Evolutionary conservation across 164 flowering plant species (phyloP), one percentile per base, ranked within the genome.

Genomic region (Magnolia kwangsiensis): DNA sequence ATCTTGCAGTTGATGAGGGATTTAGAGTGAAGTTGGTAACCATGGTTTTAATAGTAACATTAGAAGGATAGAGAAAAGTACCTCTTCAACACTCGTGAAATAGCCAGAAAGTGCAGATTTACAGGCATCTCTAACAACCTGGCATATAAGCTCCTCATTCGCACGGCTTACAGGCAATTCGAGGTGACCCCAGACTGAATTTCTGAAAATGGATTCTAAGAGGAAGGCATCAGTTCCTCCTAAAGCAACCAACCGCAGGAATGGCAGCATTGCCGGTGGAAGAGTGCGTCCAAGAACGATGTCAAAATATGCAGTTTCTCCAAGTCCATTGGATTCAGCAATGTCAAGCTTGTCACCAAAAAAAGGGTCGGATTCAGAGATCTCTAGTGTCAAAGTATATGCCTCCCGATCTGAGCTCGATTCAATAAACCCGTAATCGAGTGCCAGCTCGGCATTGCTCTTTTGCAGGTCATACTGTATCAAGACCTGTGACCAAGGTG

Each of bases 201-300:
- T 91, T 81, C 98, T 90, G 82, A 96, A 96, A 65, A 96, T 84
- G 67, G 96, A 90, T 79, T 96, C 98, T 74, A 96, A 82, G 37
- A 96, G 92, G 78, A 96, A 96, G 67, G 99, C 97, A 85, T 96
- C 98, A 3, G 91, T 74, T 72, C 98, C 98, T 20, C 94, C 93
- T 82, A 93, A 90, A 19, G 97, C 97, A 24, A 90, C 87, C 50
- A 96, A 85, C 66, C 98, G 85, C 49, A 96, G 84, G 83, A 89
- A 93, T 23, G 89, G 94, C 78, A 96, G 88, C 93, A 96, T 77
- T 64, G 64, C 73, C 3, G 83, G 84, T 55, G 97, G 99, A 76
- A 96, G 93, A 78, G 91, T 65, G 10, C 75, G 82, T 21, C 87
- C 95, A 76, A 88, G 72, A 29, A 87, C 79, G 20, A 96, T 84